phyloP scores from a whole-genome alignment of 352 stramenopile species.

The Plasmopara muralis region DNA sequence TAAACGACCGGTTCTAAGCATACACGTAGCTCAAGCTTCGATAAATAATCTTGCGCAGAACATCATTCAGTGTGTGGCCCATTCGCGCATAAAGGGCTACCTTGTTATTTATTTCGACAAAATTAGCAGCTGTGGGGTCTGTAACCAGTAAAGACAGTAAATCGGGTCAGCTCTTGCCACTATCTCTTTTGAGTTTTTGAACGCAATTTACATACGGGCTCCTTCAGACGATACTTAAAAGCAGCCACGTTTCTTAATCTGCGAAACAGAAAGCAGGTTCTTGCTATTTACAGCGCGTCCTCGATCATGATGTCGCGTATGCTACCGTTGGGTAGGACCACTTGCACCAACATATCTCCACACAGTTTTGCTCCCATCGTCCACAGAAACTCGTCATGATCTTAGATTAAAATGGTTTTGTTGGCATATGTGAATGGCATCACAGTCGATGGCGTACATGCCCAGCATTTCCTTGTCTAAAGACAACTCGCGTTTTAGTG shows the following conservation, averaged over 20 bases:
- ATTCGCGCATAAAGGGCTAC: background rate
- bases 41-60: background rate
- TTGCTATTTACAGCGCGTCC: background rate
- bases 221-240: background rate
- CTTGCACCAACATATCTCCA: background rate
- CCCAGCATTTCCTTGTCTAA: background rate
- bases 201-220: background rate
- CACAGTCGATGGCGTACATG: background rate
- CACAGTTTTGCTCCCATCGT: background rate
- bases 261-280: background rate
- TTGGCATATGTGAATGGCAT: background rate
- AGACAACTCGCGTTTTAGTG: background rate
- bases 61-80: background rate
- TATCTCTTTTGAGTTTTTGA: background rate
- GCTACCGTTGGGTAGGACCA: background rate
- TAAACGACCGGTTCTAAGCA: background rate
- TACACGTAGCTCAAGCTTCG: background rate
- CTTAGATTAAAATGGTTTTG: background rate
- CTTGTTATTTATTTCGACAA: background rate
- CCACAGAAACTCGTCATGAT: background rate
- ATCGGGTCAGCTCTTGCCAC: background rate
- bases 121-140: background rate
- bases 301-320: constrained; percentile 1
- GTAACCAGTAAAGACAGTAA: constrained; percentile 1
- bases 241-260: background rate